Percentiles rank a stretch among this genome's conserved stretches.
phyloP scores from a whole-genome alignment of 2,329 filamentous ascomycete genomes.

The Dactylellina drechsleri region DNA sequence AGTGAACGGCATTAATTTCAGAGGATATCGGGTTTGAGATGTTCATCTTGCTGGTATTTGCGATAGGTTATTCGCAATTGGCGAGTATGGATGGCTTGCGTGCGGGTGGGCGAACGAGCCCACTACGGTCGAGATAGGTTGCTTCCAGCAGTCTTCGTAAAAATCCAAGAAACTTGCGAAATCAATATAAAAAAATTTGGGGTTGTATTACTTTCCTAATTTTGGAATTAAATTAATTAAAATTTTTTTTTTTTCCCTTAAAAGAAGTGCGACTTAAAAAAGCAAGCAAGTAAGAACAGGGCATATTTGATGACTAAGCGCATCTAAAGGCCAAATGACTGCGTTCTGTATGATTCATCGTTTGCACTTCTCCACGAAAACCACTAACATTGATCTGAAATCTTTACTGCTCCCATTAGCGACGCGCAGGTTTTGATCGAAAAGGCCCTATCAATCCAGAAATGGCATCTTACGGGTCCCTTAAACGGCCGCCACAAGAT shows the following conservation, averaged over 20 bases:
- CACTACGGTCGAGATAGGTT: background rate
- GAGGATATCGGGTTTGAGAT: slow-evolving; percentile 84
- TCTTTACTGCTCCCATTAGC: background rate
- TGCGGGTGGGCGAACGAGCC: slow-evolving; percentile 3
- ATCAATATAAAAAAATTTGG: background rate
- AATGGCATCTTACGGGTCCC: slow-evolving; percentile 47
- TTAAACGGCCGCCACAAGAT: slow-evolving; percentile 48
- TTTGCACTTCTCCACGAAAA: background rate
- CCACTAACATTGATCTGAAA: background rate
- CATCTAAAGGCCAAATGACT: background rate
- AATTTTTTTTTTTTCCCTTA: background rate
- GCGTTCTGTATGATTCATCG: background rate
- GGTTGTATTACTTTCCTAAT: too few relatives aligned
- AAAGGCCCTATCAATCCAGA: background rate
- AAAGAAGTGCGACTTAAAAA: background rate
- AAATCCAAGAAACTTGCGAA: background rate
- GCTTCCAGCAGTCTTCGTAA: background rate
- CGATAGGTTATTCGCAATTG: background rate
- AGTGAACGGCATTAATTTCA: slow-evolving; percentile 85
- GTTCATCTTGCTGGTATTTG: slow-evolving; percentile 67
- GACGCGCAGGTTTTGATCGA: background rate
- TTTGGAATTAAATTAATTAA: too few relatives aligned
- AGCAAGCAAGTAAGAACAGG: background rate
- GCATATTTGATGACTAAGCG: slow-evolving; percentile 2
- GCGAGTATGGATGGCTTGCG: background rate